Base-by-base conservation (phyloP, 2,329 filamentous ascomycete genomes). In the Colletotrichum plurivorum region DNA sequence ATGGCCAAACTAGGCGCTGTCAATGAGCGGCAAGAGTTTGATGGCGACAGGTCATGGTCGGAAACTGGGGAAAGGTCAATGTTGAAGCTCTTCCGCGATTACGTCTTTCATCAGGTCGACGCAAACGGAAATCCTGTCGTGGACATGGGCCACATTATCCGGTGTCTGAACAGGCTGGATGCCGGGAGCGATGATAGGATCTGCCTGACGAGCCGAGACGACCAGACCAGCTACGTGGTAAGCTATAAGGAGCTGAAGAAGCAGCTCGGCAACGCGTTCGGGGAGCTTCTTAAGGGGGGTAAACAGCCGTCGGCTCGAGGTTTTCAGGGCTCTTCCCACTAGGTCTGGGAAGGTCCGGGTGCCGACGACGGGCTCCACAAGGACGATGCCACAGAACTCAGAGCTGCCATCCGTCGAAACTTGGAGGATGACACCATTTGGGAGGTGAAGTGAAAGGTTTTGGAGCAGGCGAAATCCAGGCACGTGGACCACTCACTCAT, bases 61-160 rank as follows among this genome's bases (percentile, higher is more conserved):
- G 95, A 98, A 79, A 96, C 93, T 55, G 95, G 95, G 27, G 94
- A 97, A 75, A 90, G 95, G 31, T 98, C 97, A 78, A 93, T 94
- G 77, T 85, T 99, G 72, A 98, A 97, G 81, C 87, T 99, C 9
- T 98, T 98, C 84, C 90, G 96, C 57, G 96, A 99, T 81, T 98
- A 97, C 75, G 94, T 98, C 48, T 99, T 98, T 82, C 96, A 99
- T 79, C 95, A 97, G 76, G 94, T 98, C 13, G 94, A 98, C 78
- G 88, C 89, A 36, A 90, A 94, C 66, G 94, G 94, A 15, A 92
- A 93, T 61, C 93, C 96, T 0, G 92, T 95, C 1, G 85, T 97
- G 5, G 93, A 98, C 77, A 84, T 98, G 67, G 95, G 93, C 3
- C 95, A 98, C 81, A 94, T 98, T 72, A 80, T 99, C 53, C 89